phyloP scores from a whole-genome alignment of 306 rosid species.

The Vigna unguiculata region DNA sequence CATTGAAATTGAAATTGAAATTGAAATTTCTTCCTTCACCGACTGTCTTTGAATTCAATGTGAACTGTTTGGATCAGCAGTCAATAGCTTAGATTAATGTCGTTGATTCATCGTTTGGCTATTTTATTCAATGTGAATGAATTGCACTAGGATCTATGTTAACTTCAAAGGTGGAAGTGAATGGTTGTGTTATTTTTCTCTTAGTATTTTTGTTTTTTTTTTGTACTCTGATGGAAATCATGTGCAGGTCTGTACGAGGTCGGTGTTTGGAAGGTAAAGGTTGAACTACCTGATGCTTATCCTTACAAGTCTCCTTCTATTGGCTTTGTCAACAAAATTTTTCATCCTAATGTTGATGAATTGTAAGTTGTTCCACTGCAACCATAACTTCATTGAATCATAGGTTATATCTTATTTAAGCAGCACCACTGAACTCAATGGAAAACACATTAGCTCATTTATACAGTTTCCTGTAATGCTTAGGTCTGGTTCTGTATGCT shows the following conservation, averaged over 20 bases:
- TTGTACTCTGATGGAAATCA: conserved; percentile 28
- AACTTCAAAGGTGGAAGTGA: conserved; percentile 21
- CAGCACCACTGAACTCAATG: conserved; percentile 4
- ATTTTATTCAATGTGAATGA: conserved; percentile 39
- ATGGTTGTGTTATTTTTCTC: background rate
- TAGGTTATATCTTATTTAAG: conserved; percentile 33
- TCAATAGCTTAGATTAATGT: conserved; percentile 37
- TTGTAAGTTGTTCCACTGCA: conserved; percentile 60
- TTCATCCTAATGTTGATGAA: conserved; percentile 97
- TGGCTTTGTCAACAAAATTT: conserved; percentile 86
- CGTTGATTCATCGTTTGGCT: conserved; percentile 40
- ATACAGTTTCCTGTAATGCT: conserved; percentile 46
- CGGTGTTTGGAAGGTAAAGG: conserved; percentile 88
- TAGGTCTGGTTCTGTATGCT: conserved; percentile 94
- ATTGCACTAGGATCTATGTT: conserved; percentile 42
- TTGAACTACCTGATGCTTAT: conserved; percentile 90
- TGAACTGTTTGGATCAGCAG: conserved; percentile 38
- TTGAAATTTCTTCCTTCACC: background rate
- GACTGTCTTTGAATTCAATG: conserved; percentile 23
- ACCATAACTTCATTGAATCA: conserved; percentile 4
- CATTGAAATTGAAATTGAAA: conserved; percentile 12
- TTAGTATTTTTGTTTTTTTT: background rate
- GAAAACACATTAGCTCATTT: conserved; percentile 33
- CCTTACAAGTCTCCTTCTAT: conserved; percentile 92
- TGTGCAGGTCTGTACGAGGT: conserved; percentile 78